These are phyloP conservation scores for Amyloporia xantha DNA, from an alignment of 768 basidiomycete species.

Conservation along the genomic window DNA sequence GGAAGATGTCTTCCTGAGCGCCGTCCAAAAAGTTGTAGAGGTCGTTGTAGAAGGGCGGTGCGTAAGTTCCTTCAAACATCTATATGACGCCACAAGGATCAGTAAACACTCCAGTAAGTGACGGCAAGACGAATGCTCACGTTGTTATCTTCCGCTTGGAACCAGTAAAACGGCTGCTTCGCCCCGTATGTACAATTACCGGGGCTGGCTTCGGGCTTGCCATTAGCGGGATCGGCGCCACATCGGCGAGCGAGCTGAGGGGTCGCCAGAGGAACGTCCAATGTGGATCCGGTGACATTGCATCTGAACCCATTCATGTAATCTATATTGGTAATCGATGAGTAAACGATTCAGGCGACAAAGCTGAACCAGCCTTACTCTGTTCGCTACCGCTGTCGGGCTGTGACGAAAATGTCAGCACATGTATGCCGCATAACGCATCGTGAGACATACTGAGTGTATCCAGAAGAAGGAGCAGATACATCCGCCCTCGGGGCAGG, in stretches of 20 bases:
- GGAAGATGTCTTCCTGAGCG: slow-evolving; percentile 68
- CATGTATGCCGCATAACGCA: not conserved
- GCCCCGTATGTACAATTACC: slow-evolving; percentile 71
- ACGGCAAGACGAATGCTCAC: slow-evolving; percentile 28
- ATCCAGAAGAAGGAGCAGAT: slow-evolving; percentile 74
- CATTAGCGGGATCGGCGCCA: slow-evolving; percentile 46
- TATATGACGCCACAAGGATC: too few relatives aligned
- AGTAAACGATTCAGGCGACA: not conserved
- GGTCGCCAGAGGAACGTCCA: slow-evolving; percentile 44
- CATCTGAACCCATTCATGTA: slow-evolving; percentile 78
- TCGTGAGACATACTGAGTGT: slow-evolving; percentile 39
- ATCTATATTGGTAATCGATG: slow-evolving; percentile 35
- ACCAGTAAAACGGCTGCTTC: slow-evolving; percentile 68
- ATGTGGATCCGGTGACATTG: slow-evolving; percentile 47
- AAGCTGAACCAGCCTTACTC: slow-evolving; percentile 32
- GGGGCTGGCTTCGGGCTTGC: slow-evolving; percentile 35
- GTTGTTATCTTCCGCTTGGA: slow-evolving; percentile 54
- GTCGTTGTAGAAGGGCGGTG: slow-evolving; percentile 63
- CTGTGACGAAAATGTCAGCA: slow-evolving; percentile 12
- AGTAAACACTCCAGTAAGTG: too few relatives aligned
- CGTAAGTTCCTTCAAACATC: slow-evolving; percentile 59
- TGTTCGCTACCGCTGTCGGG: slow-evolving; percentile 56
- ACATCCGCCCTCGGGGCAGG: slow-evolving; percentile 58
- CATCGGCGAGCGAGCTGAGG: slow-evolving; percentile 60
- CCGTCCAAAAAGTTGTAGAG: slow-evolving; percentile 69